These are phyloP conservation scores for Sporisorium exsertum DNA, from an alignment of 1,284 basidiomycete species.

Conservation along the genomic window DNA sequence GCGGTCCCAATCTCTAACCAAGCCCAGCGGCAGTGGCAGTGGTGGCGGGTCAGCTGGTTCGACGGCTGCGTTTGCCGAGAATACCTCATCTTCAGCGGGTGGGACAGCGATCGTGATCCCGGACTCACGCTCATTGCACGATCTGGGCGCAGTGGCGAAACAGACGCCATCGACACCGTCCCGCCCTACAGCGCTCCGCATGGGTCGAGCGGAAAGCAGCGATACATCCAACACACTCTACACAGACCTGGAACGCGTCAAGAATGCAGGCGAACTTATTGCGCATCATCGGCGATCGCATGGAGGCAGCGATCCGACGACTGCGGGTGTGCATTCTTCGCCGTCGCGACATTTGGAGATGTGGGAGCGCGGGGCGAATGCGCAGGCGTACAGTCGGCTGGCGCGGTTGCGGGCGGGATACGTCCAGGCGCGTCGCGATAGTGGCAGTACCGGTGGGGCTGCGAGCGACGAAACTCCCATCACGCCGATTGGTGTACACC, in stretches of 20 bases:
- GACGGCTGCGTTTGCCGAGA: neutral
- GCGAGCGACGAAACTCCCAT: constrained; percentile 1
- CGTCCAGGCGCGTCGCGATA: constrained; percentile 3
- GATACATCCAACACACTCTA: constrained; percentile 3
- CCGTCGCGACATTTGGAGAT: constrained; percentile 23
- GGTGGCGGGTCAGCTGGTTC: neutral
- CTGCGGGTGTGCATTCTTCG: constrained; percentile 17
- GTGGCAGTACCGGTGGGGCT: neutral
- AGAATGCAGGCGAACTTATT: constrained; percentile 9
- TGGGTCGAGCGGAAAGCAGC: constrained; percentile 24
- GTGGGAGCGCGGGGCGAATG: constrained; percentile 36
- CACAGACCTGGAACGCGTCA: neutral
- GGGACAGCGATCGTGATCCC: constrained; percentile 25
- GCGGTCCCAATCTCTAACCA: constrained; percentile 40
- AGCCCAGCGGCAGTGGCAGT: constrained; percentile 10
- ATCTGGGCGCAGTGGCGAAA: neutral
- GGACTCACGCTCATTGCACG: constrained; percentile 22
- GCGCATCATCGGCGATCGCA: constrained; percentile 50
- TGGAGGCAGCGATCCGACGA: constrained; percentile 52
- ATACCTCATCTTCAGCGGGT: neutral
- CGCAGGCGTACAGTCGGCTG: constrained; percentile 24
- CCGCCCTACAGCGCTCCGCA: neutral
- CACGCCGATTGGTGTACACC: neutral
- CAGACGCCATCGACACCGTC: neutral
- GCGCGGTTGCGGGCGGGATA: constrained; percentile 32